Conservation (phyloP, 2,329 filamentous ascomycete species). For the Immersiporthe knoxdaviesiana region DNA sequence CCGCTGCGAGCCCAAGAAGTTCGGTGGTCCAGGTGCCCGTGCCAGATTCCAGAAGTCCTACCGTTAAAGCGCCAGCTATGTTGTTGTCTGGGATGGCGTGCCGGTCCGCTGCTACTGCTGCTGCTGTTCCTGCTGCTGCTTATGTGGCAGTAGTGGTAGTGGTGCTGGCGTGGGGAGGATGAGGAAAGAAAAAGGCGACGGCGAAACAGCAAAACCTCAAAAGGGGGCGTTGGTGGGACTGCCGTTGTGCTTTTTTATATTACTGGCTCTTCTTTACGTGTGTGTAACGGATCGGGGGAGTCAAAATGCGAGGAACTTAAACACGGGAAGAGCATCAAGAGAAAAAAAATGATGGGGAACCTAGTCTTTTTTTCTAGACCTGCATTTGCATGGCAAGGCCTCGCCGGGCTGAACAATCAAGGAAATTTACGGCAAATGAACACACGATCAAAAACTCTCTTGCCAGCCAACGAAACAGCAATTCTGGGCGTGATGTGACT, state of each 20-base stretch:
- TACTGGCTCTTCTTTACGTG: constrained; percentile 18
- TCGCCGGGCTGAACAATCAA: constrained; percentile 51
- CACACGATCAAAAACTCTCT: constrained; percentile 45
- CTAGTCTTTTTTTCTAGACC: constrained; percentile 44
- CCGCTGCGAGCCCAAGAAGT: constrained; percentile 99
- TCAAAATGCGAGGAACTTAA: constrained; percentile 28
- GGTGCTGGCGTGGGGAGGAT: constrained; percentile 29
- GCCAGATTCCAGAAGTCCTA: constrained; percentile 99
- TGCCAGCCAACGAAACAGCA: constrained; percentile 32
- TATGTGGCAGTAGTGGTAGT: constrained; percentile 35
- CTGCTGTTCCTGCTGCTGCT: neutral
- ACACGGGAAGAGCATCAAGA: constrained; percentile 28
- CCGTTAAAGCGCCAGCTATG: constrained; percentile 67
- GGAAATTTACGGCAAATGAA: constrained; percentile 56
- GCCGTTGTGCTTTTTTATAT: constrained; percentile 28
- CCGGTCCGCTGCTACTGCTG: neutral
- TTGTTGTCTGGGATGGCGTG: constrained; percentile 24
- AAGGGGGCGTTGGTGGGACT: constrained; percentile 27
- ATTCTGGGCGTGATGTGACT: neutral
- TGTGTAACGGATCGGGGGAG: constrained; percentile 38
- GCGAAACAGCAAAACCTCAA: constrained; percentile 24
- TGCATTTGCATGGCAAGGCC: constrained; percentile 54
- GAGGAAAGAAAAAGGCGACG: constrained; percentile 12
- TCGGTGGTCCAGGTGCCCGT: constrained; percentile 89
- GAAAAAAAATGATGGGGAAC: constrained; percentile 37